phyloP scores from a whole-genome alignment of 306 rosid genomes.

The Vigna mungo region DNA sequence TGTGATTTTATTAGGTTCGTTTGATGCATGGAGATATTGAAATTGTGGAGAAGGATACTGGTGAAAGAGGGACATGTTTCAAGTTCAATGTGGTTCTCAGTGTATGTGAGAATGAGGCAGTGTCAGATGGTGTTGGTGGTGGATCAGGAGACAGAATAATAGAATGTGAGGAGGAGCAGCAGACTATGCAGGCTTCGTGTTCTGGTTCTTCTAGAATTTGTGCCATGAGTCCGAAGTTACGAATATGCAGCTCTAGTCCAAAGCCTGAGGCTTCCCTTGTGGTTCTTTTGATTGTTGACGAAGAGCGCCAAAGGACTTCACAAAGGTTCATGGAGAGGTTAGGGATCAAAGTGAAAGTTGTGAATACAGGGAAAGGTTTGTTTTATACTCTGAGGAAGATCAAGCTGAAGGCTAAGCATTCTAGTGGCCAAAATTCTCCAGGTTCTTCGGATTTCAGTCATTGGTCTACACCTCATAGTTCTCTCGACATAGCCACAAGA shows the following conservation, averaged over 20 bases:
- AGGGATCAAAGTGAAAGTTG: constrained; percentile 46
- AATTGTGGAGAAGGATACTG: constrained; percentile 72
- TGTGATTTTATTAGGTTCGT: constrained; percentile 59
- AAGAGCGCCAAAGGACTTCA: constrained; percentile 38
- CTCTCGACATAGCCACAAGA: constrained; percentile 22
- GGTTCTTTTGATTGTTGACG: constrained; percentile 35
- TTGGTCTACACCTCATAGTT: constrained; percentile 22
- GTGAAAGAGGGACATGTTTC: constrained; percentile 75
- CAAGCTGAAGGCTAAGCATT: constrained; percentile 22
- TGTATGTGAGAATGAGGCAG: constrained; percentile 46
- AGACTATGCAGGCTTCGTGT: constrained; percentile 33
- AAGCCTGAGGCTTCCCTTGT: constrained; percentile 56
- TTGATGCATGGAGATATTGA: constrained; percentile 83
- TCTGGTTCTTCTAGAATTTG: constrained; percentile 43
- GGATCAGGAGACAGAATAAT: constrained; percentile 28
- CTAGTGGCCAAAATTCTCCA: constrained; percentile 34
- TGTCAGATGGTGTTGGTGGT: constrained; percentile 22
- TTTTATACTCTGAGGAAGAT: constrained; percentile 44
- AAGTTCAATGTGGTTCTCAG: constrained; percentile 67
- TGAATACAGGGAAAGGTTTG: constrained; percentile 38
- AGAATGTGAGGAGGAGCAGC: constrained; percentile 20
- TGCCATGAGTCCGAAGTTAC: constrained; percentile 52
- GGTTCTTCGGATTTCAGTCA: constrained; percentile 42
- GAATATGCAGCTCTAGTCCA: constrained; percentile 40
- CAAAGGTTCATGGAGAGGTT: constrained; percentile 48